Base-by-base conservation (phyloP, 139 green algal genomes). In the Picochlorum costavermella region DNA sequence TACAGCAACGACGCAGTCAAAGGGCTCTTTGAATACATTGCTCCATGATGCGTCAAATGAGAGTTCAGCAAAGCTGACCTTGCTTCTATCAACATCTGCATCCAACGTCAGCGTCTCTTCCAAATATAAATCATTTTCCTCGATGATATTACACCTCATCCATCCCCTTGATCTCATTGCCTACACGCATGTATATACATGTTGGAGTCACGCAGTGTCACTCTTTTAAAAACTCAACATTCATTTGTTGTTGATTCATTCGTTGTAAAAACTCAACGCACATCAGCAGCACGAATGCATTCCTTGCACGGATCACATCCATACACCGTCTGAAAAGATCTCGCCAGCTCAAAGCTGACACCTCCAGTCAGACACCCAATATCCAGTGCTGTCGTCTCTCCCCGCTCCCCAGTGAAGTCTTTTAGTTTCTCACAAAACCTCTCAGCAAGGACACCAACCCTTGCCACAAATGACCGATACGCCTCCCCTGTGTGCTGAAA, bases 301-400 rank as follows among this genome's bases (percentile, higher is more conserved):
- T 70, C 40, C 16, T 69, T 61, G 17, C 68, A 75, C 63, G 45
- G 69, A 69, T 94, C 87, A 16, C 92, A 75, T 44, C 81, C 86
- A n/a, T 88, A 30, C 4, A 89, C 86, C 40, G 82, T 48, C 2
- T 65, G 40, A 68, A 90, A 90, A 1, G 50, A 31, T 10, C 70
- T 49, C 0, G 83, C 70, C 36, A 92, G 73, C 64, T 84, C 83
- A 68, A 92, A 93, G 1, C 71, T 67, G 6, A 61, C 74, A 9
- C 79, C 72, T 12, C 87, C 87, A 8, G 90, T 83, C 5, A 75
- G 72, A 51, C 87, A 94, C 17, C 87, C 87, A 17, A 94, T 50
- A 69, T 94, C 87, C 50, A 94, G 61, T 2, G 79, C 87, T 20
- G 48, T 60, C 0, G 61, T 36, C 23, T 49, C 20, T 20, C 29